Evolutionary conservation across 2,329 filamentous ascomycete genomes (phyloP), one percentile per base, ranked within the genome.

Genomic region (Phialemonium atrogriseum): DNA sequence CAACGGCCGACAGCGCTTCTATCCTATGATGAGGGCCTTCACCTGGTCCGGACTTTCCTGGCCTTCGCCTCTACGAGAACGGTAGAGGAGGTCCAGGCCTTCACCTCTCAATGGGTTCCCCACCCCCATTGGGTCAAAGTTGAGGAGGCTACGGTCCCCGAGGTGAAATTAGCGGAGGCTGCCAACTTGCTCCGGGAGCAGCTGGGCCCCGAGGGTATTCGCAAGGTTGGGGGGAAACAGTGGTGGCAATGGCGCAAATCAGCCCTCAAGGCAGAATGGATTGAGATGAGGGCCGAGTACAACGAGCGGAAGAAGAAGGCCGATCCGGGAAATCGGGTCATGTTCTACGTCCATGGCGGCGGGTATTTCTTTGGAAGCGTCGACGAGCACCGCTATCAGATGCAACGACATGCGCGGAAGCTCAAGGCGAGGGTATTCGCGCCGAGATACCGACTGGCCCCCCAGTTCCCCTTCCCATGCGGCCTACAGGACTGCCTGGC

Each of bases 341-440:
- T 96, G 74, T 64, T 98, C 15, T 96, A 96, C 57, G 68, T 96
- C 14, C 91, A 96, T 50, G 91, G 91, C 10, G 89, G 89, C 6
- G 89, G 84, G 13, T 96, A 94, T 59, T 98, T 80, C 59, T 96
- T 98, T 53, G 89, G 91, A 10, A 93, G 86, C 46, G 80, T 95
- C 22, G 88, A 95, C 51, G 88, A 94, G 56, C 91, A 96, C 62
- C 79, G 91, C n/a, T 96, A 96, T 59, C 89, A 96, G 66, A 78
- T 98, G 69, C 91, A 98, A 58, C 73, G 89, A 29, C 88, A 96
- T 68, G 91, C 91, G 17, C 73, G 91, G 33, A 96, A 96, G 60
- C 69, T 98, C 38, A 87, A 91, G 56, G 89, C 87, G 12, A 73
- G 87, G 34, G 82, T 95, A 7, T 77, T 96, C 54, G 87, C 89